Evolutionary conservation across 2,329 filamentous ascomycete species (phyloP).

Genomic region (Trichoderma sp.): DNA sequence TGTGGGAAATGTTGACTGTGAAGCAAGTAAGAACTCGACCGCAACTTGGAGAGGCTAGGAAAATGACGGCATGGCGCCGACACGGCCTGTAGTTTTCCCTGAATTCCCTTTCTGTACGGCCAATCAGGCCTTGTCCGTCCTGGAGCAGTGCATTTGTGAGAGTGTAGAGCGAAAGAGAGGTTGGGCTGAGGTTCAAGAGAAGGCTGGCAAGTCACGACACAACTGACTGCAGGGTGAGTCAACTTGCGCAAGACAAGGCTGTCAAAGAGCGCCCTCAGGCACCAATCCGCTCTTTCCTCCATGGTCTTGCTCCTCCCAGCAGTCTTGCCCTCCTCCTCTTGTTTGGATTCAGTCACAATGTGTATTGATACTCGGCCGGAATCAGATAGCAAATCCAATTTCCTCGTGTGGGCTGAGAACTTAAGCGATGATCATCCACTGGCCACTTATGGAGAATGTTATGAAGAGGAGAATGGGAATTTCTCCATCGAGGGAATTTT

Average conservation of each 20-base stretch:
- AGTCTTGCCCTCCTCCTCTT: background rate
- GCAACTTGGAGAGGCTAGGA: background rate
- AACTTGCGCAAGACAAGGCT: slow-evolving; percentile 4
- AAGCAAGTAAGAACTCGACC: slow-evolving; percentile 11
- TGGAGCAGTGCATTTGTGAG: background rate
- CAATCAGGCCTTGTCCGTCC: background rate
- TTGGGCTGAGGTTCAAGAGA: background rate
- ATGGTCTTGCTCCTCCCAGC: background rate
- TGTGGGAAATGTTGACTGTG: slow-evolving; percentile 7
- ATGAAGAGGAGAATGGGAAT: background rate
- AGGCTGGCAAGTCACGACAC: background rate
- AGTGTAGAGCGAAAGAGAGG: background rate
- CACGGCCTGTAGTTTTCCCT: background rate
- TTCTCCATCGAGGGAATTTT: slow-evolving; percentile 14
- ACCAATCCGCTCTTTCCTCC: background rate
- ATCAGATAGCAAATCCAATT: background rate
- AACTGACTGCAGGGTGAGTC: background rate
- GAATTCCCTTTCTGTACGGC: background rate
- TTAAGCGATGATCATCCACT: background rate
- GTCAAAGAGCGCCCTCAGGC: background rate
- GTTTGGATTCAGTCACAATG: background rate
- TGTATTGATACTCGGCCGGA: background rate
- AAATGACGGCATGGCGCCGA: background rate
- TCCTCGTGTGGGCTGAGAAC: background rate
- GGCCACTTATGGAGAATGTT: background rate